Evolutionary conservation across 805 yeast genomes (phyloP), one percentile per base, ranked within the genome.

Genomic region (Saccharomycopsis guyanensis): DNA sequence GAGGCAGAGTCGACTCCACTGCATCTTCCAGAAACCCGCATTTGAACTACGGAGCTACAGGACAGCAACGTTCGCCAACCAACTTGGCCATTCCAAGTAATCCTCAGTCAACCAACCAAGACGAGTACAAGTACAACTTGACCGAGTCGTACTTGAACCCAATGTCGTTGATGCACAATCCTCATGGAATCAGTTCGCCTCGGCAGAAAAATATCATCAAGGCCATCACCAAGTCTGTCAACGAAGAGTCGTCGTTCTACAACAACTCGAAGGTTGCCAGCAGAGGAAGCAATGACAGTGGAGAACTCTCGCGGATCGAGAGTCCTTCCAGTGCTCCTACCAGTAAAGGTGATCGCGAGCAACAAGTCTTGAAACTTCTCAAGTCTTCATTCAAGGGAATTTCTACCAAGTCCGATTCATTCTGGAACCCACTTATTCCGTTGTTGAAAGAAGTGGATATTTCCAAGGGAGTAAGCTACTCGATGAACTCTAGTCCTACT

Each of bases 311-410:
- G 8, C 12, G 12, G 13, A 27, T 27, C 13, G 37, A 15, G 37
- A 33, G 20, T 7, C 7, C 19, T 6, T 15, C 20, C 5, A 33
- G 37, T 15, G 18, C 19, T 5, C 10, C 37, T 8, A 8, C 18
- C 20, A 33, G 37, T 12, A 33, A 33, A 12, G 37, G 10, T 8
- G 10, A 18, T 15, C 20, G 10, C 10, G 37, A 33, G 18, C 37
- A 33, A 15, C 37, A 33, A 15, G 20, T 33, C 7, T 33, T 33
- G n/a, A 55, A 56, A 37, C 65, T 85, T 29, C 58, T 83, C 34
- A 66, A 81, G 75, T 78, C 80, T 41, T 72, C 82, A 0, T 76
- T 82, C 60, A 78, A 74, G 46, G 84, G 82, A 1, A 60, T 79
- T 3, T 75, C 86, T 10, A 57, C 61, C 16, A 69, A 53, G 35